phyloP scores from a whole-genome alignment of 2,329 filamentous ascomycete species.

The Fusarium mundagurra region DNA sequence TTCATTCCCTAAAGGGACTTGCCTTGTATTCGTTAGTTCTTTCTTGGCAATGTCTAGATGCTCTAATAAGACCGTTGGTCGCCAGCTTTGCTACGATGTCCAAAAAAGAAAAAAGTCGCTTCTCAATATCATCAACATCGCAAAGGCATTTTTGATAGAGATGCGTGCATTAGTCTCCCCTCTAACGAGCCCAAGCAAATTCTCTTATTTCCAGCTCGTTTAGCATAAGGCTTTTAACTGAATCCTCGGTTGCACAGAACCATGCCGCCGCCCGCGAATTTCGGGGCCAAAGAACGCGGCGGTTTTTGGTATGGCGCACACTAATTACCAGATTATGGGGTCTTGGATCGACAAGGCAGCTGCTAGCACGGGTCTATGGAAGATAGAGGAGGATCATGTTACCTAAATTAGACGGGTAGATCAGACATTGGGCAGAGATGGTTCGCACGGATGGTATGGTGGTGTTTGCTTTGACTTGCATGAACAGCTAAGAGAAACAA shows the following conservation, averaged over 20 bases:
- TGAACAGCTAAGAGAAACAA: constrained; percentile 4
- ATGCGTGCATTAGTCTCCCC: background rate
- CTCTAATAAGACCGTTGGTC: background rate
- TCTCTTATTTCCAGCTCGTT: background rate
- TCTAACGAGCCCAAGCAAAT: background rate
- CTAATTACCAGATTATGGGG: constrained; percentile 13
- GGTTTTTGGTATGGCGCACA: background rate
- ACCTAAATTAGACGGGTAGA: background rate
- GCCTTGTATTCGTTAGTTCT: too few relatives aligned
- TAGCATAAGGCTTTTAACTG: background rate
- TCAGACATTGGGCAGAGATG: constrained; percentile 4
- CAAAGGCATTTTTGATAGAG: background rate
- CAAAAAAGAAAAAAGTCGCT: background rate
- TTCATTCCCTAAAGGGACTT: background rate
- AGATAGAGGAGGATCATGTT: background rate
- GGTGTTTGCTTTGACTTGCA: constrained; percentile 4
- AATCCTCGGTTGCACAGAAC: background rate
- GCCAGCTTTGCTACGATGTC: background rate
- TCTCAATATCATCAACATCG: background rate
- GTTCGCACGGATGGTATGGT: background rate
- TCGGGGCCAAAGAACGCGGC: background rate
- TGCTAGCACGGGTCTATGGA: background rate
- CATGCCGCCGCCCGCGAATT: constrained; percentile 10
- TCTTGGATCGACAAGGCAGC: constrained; percentile 1
- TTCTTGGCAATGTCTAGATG: background rate